Conservation (phyloP, 164 flowering plant species). For the Piper longum region DNA sequence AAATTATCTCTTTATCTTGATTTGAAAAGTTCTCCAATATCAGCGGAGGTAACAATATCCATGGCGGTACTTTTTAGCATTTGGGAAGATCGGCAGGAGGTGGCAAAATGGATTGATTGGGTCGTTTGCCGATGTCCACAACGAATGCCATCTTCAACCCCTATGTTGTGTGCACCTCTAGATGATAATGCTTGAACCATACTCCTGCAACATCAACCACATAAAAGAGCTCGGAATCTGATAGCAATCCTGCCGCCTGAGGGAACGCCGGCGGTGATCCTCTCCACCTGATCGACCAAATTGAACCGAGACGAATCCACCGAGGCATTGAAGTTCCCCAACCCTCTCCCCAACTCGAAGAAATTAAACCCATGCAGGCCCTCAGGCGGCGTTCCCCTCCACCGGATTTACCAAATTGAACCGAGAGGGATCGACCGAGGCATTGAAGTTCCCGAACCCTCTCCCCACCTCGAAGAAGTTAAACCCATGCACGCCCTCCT, state of each 20-base stretch:
- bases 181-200: constrained; percentile 77
- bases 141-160: constrained; percentile 73
- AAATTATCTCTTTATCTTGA: not conserved
- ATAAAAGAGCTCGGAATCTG: constrained; percentile 62
- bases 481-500: constrained; percentile 69
- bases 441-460: too few species aligned
- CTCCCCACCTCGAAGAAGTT: too few species aligned
- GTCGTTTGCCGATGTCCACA: constrained; percentile 62
- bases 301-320: constrained; percentile 44
- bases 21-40: not conserved
- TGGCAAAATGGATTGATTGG: constrained; percentile 46
- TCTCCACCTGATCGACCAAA: constrained; percentile 64
- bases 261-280: constrained; percentile 71
- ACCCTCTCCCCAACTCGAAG: constrained; percentile 52
- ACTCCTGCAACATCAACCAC: too few species aligned
- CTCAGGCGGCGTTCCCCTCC: constrained; percentile 18
- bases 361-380: constrained; percentile 82
- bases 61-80: constrained; percentile 18
- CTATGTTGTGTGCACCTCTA: constrained; percentile 72
- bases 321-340: constrained; percentile 48
- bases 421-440: too few species aligned
- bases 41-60: not conserved
- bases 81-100: constrained; percentile 62
- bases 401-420: too few species aligned
- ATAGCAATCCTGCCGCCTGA: constrained; percentile 78